Base-by-base conservation (phyloP, 2,329 filamentous ascomycete genomes). In the Trichoderma sp. region DNA sequence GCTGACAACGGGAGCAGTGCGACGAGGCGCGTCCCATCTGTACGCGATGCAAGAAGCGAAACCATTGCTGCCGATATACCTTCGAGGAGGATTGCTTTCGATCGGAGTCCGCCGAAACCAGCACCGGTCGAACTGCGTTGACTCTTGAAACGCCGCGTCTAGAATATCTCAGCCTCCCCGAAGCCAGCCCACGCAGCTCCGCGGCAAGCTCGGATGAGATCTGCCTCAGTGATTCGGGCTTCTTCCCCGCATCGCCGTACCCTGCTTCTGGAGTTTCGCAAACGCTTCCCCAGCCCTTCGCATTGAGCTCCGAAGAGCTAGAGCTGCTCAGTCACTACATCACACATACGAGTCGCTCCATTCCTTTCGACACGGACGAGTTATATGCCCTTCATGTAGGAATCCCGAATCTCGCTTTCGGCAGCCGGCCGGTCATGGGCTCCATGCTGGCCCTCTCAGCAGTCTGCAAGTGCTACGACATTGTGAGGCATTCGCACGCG, bases 321-420 rank as follows among this genome's bases (percentile, higher is more conserved):
- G 59, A 62, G 48, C 39, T 62, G 7, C 34, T 62, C 5, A 62
- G 59, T 9, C 59, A 62, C 24, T 62, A 62, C n/a, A 62, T 62
- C 5, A 45, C 48, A 34, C 48, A 62, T 34, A 62, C 59, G 14
- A 62, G 59, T 21, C 59, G 59, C 14, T 17, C 19, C 39, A 62
- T 62, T n/a, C 59, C 59, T 9, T 62, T n/a, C 14, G 14, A 54
- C 14, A 10, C 39, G 24, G 59, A 62, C 12, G 59, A 62, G 15
- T 41, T 62, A n/a, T 30, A 62, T 10, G 59, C 45, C 24, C 48
- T 62, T 5, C 59, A 62, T 14, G 48, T 62, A 5, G 59, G 59
- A 1, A 52, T 62, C 5, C 59, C 59, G 5, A 62, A 62, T 62
- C 59, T 62, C 5, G 59, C 59, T 1, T 62, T 62, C 21, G 39